phyloP scores from a whole-genome alignment of 2,329 filamentous ascomycete species.

The Cordyceps fumosorosea region DNA sequence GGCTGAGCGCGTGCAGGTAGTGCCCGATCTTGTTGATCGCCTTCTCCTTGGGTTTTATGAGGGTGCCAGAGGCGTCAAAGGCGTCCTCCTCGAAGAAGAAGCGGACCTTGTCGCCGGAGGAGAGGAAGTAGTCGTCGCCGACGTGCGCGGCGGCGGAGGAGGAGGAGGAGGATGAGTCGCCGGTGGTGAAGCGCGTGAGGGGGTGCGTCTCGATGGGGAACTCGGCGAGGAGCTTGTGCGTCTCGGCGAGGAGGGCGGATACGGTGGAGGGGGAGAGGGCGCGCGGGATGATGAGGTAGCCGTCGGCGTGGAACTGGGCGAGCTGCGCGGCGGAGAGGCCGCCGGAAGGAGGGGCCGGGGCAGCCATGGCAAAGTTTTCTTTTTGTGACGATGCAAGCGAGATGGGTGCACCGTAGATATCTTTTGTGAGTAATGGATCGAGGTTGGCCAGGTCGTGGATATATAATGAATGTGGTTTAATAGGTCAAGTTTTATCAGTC shows the following conservation, averaged over 20 bases:
- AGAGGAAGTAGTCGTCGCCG: slow-evolving; percentile 90
- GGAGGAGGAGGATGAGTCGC: slow-evolving; percentile 49
- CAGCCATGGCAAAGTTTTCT: neutral
- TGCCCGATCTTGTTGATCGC: slow-evolving; percentile 91
- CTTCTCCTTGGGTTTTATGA: slow-evolving; percentile 71
- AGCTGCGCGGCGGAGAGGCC: slow-evolving; percentile 70
- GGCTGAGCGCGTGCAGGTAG: slow-evolving; percentile 62
- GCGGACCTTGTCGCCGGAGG: slow-evolving; percentile 81
- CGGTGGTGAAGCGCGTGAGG: slow-evolving; percentile 89
- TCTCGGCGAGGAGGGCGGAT: slow-evolving; percentile 64
- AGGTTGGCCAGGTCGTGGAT: neutral
- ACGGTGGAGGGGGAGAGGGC: slow-evolving; percentile 65
- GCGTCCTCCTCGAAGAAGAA: slow-evolving; percentile 98
- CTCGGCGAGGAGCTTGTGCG: slow-evolving; percentile 62
- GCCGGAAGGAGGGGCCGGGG: neutral
- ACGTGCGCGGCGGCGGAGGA: slow-evolving; percentile 59
- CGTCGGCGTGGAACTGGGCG: slow-evolving; percentile 67
- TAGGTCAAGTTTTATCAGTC: neutral
- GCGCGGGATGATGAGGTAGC: slow-evolving; percentile 80
- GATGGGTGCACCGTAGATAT: too few relatives aligned
- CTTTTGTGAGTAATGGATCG: too few relatives aligned
- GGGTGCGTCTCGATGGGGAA: slow-evolving; percentile 82
- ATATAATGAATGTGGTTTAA: neutral
- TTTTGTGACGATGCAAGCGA: neutral
- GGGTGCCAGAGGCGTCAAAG: slow-evolving; percentile 57